These are phyloP conservation scores for Hirschfeldia incana DNA, from an alignment of 345 rosid species.

Conservation along the genomic window DNA sequence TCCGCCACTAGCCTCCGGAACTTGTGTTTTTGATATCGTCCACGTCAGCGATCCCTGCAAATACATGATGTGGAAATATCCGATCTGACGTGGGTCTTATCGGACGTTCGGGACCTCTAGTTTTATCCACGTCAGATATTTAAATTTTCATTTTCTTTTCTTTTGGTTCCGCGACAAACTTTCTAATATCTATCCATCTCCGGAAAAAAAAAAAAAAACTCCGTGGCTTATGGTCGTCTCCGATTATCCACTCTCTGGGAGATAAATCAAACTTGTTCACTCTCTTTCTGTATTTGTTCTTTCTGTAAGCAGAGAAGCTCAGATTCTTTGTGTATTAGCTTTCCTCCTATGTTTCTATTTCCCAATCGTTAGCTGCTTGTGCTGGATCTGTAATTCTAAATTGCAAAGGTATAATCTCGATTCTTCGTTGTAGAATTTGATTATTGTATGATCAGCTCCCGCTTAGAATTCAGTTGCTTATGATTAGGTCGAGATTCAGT, in stretches of 20 bases:
- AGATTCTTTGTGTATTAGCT: slow-evolving; percentile 4
- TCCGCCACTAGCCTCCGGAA: slow-evolving; percentile 7
- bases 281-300: slow-evolving; percentile 8
- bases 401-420: slow-evolving; percentile 17
- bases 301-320: slow-evolving; percentile 31
- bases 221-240: slow-evolving; percentile 43
- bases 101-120: slow-evolving; percentile 38
- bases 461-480: too few species aligned
- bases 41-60: slow-evolving; percentile 37
- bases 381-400: slow-evolving; percentile 17
- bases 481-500: background rate
- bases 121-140: slow-evolving; percentile 53
- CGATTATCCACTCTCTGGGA: slow-evolving; percentile 35
- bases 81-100: slow-evolving; percentile 39
- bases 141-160: background rate
- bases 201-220: slow-evolving; percentile 14
- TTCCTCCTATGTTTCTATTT: slow-evolving; percentile 2
- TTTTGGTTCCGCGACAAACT: slow-evolving; percentile 22
- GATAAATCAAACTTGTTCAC: slow-evolving; percentile 13
- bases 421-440: slow-evolving; percentile 6
- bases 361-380: slow-evolving; percentile 20
- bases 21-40: slow-evolving; percentile 51
- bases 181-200: slow-evolving; percentile 30
- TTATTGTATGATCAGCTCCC: slow-evolving; percentile 6
- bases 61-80: slow-evolving; percentile 39